These are phyloP conservation scores for Stachybotrys chlorohalonatus DNA, from an alignment of 2,329 filamentous ascomycete genomes.

Conservation along the genomic window DNA sequence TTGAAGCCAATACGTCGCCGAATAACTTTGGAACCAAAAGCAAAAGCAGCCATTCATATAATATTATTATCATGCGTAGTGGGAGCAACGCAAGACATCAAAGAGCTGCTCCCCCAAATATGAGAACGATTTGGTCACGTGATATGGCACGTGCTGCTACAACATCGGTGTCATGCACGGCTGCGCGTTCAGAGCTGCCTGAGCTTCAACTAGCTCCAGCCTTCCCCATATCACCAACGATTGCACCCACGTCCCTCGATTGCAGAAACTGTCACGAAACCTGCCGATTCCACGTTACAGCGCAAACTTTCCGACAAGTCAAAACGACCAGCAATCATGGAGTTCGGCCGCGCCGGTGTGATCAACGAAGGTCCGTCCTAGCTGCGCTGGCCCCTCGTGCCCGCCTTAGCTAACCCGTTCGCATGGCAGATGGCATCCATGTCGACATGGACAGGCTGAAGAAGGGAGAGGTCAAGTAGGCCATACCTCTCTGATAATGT, in stretches of 20 bases:
- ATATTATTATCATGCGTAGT: too few species aligned
- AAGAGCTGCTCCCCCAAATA: too few species aligned
- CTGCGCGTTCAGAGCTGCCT: conserved; percentile 41
- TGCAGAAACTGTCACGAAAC: conserved; percentile 1
- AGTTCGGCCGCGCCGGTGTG: conserved; percentile 53
- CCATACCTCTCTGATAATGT: conserved; percentile 7
- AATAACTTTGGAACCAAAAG: too few species aligned
- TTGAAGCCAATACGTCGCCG: too few species aligned
- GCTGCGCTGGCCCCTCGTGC: conserved; percentile 8
- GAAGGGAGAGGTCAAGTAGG: conserved; percentile 98
- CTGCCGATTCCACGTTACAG: neutral
- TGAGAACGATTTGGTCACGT: conserved; percentile 5
- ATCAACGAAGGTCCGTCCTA: conserved; percentile 50
- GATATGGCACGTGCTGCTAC: conserved; percentile 3
- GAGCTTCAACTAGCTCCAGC: conserved; percentile 30
- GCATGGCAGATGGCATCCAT: conserved; percentile 82
- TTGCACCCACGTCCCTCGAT: conserved; percentile 13
- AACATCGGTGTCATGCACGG: conserved; percentile 10
- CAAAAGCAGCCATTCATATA: too few species aligned
- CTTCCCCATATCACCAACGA: conserved; percentile 13
- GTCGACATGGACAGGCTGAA: conserved; percentile 98
- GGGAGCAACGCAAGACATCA: too few species aligned
- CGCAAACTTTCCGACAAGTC: neutral
- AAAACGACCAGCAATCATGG: conserved; percentile 34
- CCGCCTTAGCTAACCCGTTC: conserved; percentile 10